Base-by-base conservation (phyloP, 352 stramenopile genomes). In the Globisporangium apiculatum region DNA sequence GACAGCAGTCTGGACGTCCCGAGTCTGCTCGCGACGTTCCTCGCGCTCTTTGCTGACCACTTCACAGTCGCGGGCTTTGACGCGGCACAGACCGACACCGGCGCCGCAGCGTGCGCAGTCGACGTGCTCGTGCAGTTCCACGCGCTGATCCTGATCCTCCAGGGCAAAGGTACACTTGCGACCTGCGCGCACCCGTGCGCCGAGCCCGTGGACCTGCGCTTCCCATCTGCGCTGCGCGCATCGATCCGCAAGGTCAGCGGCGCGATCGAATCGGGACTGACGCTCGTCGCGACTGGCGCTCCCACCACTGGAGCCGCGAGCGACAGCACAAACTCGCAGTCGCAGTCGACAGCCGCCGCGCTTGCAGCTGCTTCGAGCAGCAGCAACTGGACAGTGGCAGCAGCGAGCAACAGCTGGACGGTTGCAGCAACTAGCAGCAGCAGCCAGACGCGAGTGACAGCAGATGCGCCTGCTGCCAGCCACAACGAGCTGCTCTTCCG, bases 61-160 rank as follows among this genome's bases (percentile, higher is more conserved):
- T 9, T 61, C 3, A 55, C 51, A 1, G 24, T 31, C 24, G 5
- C 54, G 11, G 38, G 17, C 14, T 66, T 66, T 50, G 45, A 48
- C 11, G 48, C 52, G 35, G 60, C 56, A 17, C 24, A 58, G 35
- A 5, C 17, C 3, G 54, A 66, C 9, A 11, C 36, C 10, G 42
- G 43, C 12, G 48, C 77, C 49, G 66, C 74, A 5, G 65, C 71
- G 5, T 70, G 54, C 8, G 59, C 75, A 37, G 38, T 81, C 12
- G 63, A 68, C 38, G 61, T 75, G 18, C 52, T 91, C 47, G 67
- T 68, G 43, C 71, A 64, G 12, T 69, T 91, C 31, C 67, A 91
- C 48, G 66, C 69, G 10, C 65, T 91, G n/a, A 84, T 91, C 51
- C 42, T 93, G 15, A 49, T 89, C n/a, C 62, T 86, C 4, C 80